Evolutionary conservation across 2,329 filamentous ascomycete species (phyloP), one percentile per base, ranked within the genome.

Genomic region (Colletotrichum sp.): DNA sequence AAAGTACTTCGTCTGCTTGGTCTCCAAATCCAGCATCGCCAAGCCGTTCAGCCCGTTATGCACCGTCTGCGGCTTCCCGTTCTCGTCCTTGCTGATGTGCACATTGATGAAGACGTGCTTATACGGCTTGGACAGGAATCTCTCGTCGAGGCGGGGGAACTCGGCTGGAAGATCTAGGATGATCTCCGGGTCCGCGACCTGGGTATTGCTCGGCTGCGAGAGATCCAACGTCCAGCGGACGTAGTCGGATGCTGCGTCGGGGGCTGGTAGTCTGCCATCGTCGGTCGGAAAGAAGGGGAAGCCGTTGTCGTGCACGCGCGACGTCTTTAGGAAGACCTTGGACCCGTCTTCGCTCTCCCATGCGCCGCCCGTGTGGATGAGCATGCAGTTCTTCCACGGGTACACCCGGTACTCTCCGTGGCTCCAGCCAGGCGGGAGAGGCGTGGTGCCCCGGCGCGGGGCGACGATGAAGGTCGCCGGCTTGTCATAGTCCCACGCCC

Each of bases 61-160:
- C 1, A 69, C 59, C 2, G 68, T 69, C n/a, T 73, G 57, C 5
- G 67, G 67, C 13, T 68, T 27, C 4, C 65, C 66, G 6, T 44
- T n/a, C 16, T 68, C 61, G 8, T 74, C 55, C 6, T 27, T 74
- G 0, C 81, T 79, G 25, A 86, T 82, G 71, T 86, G 84, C 5
- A 85, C 82, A 79, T 82, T 85, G 55, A 59, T 48, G 55, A 44
- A 87, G 63, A 86, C 82, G 39, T 82, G 81, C 27, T 83, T 81
- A 76, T 87, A 86, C 2, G 79, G 77, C 28, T 83, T 82, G 1
- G 84, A 84, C 16, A 86, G 79, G 55, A 86, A 82, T 8, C 87
- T 83, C 71, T 88, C 87, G 68, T 88, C 87, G 22, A 88, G 82
- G 27, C 86, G 83, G 1, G 85, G 84, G 78, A 88, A 88, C 70